Percentiles rank a stretch among this genome's conserved stretches.
phyloP scores from a whole-genome alignment of 2,329 filamentous ascomycete genomes.

The Endocalyx cinctus region DNA sequence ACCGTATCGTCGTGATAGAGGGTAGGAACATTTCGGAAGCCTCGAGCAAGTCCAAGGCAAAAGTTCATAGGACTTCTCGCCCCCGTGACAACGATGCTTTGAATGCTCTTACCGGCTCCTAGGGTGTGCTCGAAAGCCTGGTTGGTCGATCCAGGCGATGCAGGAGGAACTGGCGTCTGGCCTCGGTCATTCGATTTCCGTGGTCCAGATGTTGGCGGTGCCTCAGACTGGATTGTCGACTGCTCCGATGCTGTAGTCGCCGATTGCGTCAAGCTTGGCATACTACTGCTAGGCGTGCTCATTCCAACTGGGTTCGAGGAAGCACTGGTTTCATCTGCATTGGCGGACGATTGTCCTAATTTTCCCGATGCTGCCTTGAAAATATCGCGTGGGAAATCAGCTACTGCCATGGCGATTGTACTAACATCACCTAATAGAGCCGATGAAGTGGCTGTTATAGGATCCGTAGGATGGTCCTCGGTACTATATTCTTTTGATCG shows the following conservation, averaged over 20 bases:
- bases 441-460: conserved; percentile 70
- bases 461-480: conserved; percentile 73
- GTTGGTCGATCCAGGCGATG: conserved; percentile 22
- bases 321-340: conserved; percentile 11
- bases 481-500: conserved; percentile 65
- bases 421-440: conserved; percentile 80
- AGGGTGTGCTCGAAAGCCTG: conserved; percentile 53
- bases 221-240: conserved; percentile 7
- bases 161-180: too few species aligned
- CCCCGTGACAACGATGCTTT: conserved; percentile 69
- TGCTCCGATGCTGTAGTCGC: conserved; percentile 8
- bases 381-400: conserved; percentile 62
- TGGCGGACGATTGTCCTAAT: conserved; percentile 18
- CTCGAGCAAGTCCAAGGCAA: conserved; percentile 74
- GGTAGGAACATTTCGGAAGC: conserved; percentile 82
- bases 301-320: conserved; percentile 11
- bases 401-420: conserved; percentile 75
- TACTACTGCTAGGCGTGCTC: conserved; percentile 10
- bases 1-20: conserved; percentile 83
- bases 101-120: conserved; percentile 62
- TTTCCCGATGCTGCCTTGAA: conserved; percentile 35
- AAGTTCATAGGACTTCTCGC: conserved; percentile 82
- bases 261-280: conserved; percentile 8
- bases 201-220: too few species aligned
- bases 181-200: too few species aligned